Evolutionary conservation across 257 asterid species (phyloP).

Genomic region (Voacanga thouarsii): DNA sequence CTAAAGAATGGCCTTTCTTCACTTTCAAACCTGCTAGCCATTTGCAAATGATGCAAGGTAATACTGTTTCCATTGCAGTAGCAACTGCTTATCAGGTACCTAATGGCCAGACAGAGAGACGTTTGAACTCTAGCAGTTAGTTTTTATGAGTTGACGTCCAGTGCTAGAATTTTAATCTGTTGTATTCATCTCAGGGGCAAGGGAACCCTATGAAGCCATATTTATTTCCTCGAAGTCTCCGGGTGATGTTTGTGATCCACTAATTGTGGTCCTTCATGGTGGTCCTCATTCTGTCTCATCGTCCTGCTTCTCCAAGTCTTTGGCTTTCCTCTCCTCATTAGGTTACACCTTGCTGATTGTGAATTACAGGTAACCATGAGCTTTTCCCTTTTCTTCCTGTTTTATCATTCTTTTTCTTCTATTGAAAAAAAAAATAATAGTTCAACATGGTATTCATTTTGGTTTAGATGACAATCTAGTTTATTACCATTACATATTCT

Average conservation of each 20-base stretch:
- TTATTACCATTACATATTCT: neutral
- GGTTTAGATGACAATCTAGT: neutral
- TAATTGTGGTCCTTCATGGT: slow-evolving; percentile 78
- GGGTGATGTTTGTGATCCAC: slow-evolving; percentile 47
- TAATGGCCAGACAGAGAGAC: neutral
- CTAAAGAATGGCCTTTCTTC: neutral
- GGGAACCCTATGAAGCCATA: slow-evolving; percentile 81
- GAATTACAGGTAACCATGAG: slow-evolving; percentile 59
- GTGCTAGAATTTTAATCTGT: slow-evolving; percentile 5
- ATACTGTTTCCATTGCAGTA: neutral
- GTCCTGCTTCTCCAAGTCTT: slow-evolving; percentile 75
- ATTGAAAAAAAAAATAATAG: too few relatives aligned
- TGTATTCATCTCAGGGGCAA: slow-evolving; percentile 56
- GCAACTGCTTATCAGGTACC: neutral
- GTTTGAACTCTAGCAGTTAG: neutral
- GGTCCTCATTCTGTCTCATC: slow-evolving; percentile 73
- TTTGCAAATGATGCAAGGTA: neutral
- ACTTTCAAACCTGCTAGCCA: neutral
- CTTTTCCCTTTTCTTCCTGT: neutral
- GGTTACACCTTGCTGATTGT: slow-evolving; percentile 87
- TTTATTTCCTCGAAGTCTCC: slow-evolving; percentile 66
- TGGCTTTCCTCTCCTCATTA: slow-evolving; percentile 72
- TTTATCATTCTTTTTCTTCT: neutral
- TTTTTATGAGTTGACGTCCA: neutral
- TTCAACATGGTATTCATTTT: neutral